Conservation (phyloP, 2,329 filamentous ascomycete species). For the Sclerotinia sclerotiorum region DNA sequence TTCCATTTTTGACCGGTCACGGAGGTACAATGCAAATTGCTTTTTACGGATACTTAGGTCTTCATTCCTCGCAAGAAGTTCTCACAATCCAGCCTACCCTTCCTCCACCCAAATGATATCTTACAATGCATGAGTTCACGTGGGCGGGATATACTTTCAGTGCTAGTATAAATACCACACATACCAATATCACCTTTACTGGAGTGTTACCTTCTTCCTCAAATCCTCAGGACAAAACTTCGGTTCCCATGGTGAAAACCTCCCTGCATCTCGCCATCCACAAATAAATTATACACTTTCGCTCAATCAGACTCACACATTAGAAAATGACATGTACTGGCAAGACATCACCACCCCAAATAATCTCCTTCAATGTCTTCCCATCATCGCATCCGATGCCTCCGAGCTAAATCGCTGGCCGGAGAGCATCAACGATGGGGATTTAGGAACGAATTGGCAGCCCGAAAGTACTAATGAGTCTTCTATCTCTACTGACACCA, state of each 20-base stretch:
- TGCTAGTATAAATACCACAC: conserved; percentile 36
- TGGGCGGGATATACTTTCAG: conserved; percentile 21
- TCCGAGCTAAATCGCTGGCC: conserved; percentile 63
- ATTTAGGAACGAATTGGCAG: conserved; percentile 64
- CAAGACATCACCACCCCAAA: conserved; percentile 49
- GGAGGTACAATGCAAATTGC: conserved; percentile 68
- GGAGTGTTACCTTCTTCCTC: conserved; percentile 42
- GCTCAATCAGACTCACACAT: conserved; percentile 48
- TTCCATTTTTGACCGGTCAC: conserved; percentile 69
- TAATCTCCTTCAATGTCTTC: conserved; percentile 61
- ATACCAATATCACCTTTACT: conserved; percentile 54
- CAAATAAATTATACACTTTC: conserved; percentile 43
- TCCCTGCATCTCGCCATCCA: conserved; percentile 41
- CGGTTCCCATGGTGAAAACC: conserved; percentile 48
- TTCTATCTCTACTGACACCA: conserved; percentile 3
- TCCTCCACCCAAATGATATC: conserved; percentile 56
- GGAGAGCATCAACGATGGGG: conserved; percentile 62
- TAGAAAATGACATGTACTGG: conserved; percentile 56
- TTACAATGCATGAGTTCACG: conserved; percentile 34
- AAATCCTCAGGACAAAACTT: conserved; percentile 39
- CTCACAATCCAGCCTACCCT: conserved; percentile 63
- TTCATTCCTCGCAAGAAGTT: conserved; percentile 59
- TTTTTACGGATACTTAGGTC: conserved; percentile 66
- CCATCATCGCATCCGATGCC: conserved; percentile 46
- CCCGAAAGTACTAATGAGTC: conserved; percentile 39